Percentiles rank a stretch among this genome's conserved stretches.
phyloP scores from a whole-genome alignment of 345 rosid genomes.

The Acer yangbiense region DNA sequence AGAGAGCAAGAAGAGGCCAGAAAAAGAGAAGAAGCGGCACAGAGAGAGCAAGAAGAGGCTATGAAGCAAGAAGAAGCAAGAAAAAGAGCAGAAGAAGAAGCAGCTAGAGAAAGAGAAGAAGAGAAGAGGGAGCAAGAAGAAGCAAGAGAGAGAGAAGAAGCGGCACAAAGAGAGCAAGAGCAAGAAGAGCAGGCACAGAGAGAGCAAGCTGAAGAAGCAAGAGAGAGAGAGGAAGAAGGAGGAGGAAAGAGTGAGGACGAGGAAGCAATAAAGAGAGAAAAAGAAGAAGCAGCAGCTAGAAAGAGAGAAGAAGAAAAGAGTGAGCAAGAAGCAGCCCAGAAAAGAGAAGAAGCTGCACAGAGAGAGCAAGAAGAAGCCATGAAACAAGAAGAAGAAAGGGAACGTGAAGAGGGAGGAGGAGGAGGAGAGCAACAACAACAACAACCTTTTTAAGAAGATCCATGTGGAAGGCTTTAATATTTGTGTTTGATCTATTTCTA shows the following conservation, averaged over 20 bases:
- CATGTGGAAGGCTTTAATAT: too few relatives aligned
- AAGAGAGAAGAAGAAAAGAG: slow-evolving; percentile 8
- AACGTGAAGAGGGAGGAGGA: neutral
- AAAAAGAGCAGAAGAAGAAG: neutral
- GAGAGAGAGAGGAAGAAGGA: slow-evolving; percentile 16
- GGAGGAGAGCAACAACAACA: neutral
- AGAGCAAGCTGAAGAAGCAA: neutral
- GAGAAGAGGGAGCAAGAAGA: neutral
- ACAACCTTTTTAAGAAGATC: too few relatives aligned
- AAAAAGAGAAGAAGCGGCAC: neutral
- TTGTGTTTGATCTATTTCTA: too few relatives aligned
- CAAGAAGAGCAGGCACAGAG: too few relatives aligned
- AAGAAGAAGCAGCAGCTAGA: neutral
- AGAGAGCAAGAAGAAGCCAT: slow-evolving; percentile 13
- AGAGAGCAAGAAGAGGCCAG: neutral
- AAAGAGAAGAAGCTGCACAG: slow-evolving; percentile 2
- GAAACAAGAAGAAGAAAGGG: slow-evolving; percentile 16
- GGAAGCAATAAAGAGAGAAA: too few relatives aligned
- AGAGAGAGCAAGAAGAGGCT: neutral
- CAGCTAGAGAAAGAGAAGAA: neutral
- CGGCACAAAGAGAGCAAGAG: neutral
- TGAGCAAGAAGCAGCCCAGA: neutral
- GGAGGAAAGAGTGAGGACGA: neutral
- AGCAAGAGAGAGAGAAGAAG: neutral
- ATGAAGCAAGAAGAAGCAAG: neutral